A percentile compares a stretch with the other conserved stretches of the same genome.
These are phyloP conservation scores for Fusarium papillatum DNA, from an alignment of 2,329 filamentous ascomycete genomes.

Conservation along the genomic window DNA sequence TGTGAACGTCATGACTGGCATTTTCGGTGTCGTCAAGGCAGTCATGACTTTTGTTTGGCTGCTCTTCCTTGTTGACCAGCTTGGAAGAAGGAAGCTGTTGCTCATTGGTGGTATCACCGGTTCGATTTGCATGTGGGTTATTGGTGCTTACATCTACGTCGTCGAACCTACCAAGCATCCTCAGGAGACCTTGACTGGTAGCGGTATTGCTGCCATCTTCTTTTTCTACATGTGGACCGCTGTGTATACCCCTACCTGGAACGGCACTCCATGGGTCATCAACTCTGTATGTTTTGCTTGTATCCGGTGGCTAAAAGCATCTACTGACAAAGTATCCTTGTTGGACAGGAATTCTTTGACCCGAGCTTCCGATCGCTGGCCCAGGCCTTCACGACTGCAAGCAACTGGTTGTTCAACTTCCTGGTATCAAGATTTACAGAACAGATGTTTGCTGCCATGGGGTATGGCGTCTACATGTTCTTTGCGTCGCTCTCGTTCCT, in stretches of 20 bases:
- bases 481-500: constrained; percentile 64
- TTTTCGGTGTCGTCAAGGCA: constrained; percentile 78
- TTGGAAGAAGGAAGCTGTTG: constrained; percentile 63
- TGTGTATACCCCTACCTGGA: constrained; percentile 71
- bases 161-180: constrained; percentile 49
- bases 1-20: constrained; percentile 69
- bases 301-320: neutral
- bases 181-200: constrained; percentile 50
- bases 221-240: constrained; percentile 75
- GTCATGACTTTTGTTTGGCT: constrained; percentile 74
- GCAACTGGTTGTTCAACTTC: constrained; percentile 71
- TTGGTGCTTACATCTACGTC: constrained; percentile 68
- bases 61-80: constrained; percentile 71
- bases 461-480: constrained; percentile 68
- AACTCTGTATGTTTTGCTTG: constrained; percentile 51
- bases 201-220: constrained; percentile 70
- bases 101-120: constrained; percentile 71
- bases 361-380: constrained; percentile 56
- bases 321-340: neutral
- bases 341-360: constrained; percentile 69
- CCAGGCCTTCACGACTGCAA: constrained; percentile 69
- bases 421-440: constrained; percentile 67
- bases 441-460: constrained; percentile 60
- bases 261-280: constrained; percentile 73
- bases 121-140: constrained; percentile 71